Percentiles rank a stretch among this genome's conserved stretches.
phyloP scores from a whole-genome alignment of 208 protist genomes.

The Leishmania major region DNA sequence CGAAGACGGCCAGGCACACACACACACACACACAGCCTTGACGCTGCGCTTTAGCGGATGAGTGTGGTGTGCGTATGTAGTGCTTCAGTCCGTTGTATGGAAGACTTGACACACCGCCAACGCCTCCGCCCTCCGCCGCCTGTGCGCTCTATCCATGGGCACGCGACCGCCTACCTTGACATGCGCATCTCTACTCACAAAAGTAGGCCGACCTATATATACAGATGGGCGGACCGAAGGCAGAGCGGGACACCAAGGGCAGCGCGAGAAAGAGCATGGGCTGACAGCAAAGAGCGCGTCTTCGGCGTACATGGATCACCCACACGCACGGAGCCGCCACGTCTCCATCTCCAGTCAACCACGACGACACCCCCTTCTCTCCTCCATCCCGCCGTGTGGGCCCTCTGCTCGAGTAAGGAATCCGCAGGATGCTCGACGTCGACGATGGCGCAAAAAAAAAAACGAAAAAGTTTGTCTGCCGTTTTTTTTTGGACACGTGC shows the following conservation, averaged over 20 bases:
- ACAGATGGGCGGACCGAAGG: not conserved
- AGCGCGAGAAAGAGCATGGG: not conserved
- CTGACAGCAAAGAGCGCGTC: not conserved
- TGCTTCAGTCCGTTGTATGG: not conserved
- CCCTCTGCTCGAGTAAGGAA: not conserved
- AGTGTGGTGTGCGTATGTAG: not conserved
- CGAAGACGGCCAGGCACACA: not conserved
- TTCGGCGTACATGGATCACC: not conserved
- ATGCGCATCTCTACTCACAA: not conserved
- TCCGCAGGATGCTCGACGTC: not conserved
- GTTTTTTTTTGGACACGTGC: not conserved
- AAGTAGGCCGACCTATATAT: not conserved
- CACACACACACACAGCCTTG: not conserved
- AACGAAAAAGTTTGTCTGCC: not conserved
- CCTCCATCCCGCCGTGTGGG: not conserved
- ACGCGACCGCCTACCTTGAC: not conserved
- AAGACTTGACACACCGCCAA: not conserved
- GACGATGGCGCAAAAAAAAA: not conserved
- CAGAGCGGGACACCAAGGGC: not conserved
- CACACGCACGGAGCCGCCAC: not conserved
- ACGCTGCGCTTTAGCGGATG: not conserved
- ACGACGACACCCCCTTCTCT: not conserved
- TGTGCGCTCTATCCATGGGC: not conserved
- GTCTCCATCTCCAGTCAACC: not conserved
- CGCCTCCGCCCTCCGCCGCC: not conserved